A percentile compares a stretch with the other conserved stretches of the same genome.
phyloP scores from a whole-genome alignment of 306 rosid species.

The Prunus fruticosa region DNA sequence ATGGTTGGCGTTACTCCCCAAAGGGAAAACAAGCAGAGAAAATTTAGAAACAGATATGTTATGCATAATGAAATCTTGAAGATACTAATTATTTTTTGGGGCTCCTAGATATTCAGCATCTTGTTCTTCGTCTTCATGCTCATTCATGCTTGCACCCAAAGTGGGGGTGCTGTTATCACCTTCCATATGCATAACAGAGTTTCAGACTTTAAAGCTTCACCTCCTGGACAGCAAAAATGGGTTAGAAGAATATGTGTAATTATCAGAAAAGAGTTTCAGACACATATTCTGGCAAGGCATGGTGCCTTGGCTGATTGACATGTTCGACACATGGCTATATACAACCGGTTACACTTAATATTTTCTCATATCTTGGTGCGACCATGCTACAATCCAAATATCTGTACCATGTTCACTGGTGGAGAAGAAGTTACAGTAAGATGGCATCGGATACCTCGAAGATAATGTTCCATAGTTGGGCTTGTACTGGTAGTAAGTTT shows the following conservation, averaged over 20 bases:
- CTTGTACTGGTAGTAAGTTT: constrained; percentile 1
- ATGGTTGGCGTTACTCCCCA: background rate
- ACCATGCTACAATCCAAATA: no score
- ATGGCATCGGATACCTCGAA: constrained; percentile 52
- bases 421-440: background rate
- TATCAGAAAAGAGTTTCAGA: background rate
- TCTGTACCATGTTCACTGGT: background rate
- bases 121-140: constrained; percentile 37
- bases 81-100: constrained; percentile 46
- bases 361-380: no score
- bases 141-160: constrained; percentile 37
- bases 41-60: background rate
- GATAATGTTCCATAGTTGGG: constrained; percentile 60
- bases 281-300: no score
- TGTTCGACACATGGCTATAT: background rate
- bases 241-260: background rate
- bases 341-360: background rate
- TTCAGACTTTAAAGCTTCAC: constrained; percentile 37
- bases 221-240: constrained; percentile 26
- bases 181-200: constrained; percentile 45
- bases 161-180: constrained; percentile 42
- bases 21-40: no score
- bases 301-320: no score
- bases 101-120: constrained; percentile 69
- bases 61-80: background rate